phyloP scores from a whole-genome alignment of 2,329 filamentous ascomycete genomes.

The Paramyrothecium sp. region DNA sequence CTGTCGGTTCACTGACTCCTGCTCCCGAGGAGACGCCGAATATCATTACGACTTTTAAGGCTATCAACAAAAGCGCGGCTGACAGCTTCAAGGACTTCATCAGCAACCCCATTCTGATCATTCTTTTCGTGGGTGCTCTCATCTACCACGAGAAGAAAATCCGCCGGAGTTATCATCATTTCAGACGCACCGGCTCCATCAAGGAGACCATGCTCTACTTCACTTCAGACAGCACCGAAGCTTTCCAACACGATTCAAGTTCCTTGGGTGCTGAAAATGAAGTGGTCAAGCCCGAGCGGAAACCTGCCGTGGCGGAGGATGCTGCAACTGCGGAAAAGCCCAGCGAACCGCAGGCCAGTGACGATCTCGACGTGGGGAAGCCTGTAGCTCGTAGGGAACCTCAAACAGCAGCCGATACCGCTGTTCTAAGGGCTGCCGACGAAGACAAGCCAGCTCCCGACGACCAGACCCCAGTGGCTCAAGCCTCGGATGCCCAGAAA shows the following conservation, averaged over 20 bases:
- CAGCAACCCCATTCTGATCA: constrained; percentile 51
- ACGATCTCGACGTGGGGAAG: background rate
- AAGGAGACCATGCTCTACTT: constrained; percentile 16
- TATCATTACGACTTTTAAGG: constrained; percentile 49
- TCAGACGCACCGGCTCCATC: constrained; percentile 24
- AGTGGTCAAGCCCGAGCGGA: background rate
- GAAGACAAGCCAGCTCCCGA: constrained; percentile 8
- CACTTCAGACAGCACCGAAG: background rate
- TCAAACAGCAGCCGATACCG: background rate
- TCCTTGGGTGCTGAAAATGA: background rate
- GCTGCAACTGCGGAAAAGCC: background rate
- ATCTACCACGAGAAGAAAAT: constrained; percentile 46
- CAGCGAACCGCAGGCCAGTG: background rate
- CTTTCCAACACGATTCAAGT: background rate
- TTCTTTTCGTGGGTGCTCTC: constrained; percentile 40
- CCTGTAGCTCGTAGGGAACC: background rate
- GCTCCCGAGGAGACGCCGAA: constrained; percentile 32
- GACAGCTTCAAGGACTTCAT: constrained; percentile 54
- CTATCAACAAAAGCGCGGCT: constrained; percentile 47
- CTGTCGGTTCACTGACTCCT: constrained; percentile 19
- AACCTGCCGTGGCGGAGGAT: background rate
- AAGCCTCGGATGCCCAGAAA: background rate
- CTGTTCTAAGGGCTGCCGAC: background rate
- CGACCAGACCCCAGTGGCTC: constrained; percentile 12
- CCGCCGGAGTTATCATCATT: constrained; percentile 34